Evolutionary conservation across 108 stramenopile genomes (phyloP).

Genomic region (Pelagomonas calceolata): DNA sequence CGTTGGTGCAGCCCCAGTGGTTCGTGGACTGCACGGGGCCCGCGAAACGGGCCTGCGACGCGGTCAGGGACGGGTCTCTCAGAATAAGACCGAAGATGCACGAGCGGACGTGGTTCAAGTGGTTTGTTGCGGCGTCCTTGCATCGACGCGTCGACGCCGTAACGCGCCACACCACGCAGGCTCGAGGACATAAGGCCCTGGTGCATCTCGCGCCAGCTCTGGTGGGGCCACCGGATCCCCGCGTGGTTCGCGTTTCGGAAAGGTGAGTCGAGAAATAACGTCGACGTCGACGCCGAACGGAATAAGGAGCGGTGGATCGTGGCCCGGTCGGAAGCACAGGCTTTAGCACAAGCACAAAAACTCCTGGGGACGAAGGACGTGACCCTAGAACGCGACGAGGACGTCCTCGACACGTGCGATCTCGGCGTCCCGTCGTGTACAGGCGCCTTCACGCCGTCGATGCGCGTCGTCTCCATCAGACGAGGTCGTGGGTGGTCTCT

Average conservation of each 20-base stretch:
- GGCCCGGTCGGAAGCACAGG: conserved; percentile 77
- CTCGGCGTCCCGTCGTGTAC: too few species aligned
- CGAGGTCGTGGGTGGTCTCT: too few species aligned
- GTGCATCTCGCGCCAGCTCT: conserved; percentile 95
- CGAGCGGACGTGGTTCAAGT: conserved; percentile 57
- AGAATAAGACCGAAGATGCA: conserved; percentile 82
- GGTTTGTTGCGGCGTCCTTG: conserved; percentile 7
- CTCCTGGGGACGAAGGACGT: conserved; percentile 67
- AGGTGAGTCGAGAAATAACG: conserved; percentile 33
- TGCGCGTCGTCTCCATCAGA: too few species aligned
- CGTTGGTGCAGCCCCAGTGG: conserved; percentile 98
- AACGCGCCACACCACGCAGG: too few species aligned
- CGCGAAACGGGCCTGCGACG: conserved; percentile 82
- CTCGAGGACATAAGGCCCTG: conserved; percentile 97
- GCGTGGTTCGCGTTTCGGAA: conserved; percentile 90
- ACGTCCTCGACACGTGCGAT: conserved; percentile 97
- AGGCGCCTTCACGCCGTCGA: too few species aligned
- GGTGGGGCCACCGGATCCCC: conserved; percentile 99
- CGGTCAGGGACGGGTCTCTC: conserved; percentile 84
- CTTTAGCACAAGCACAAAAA: conserved; percentile 58
- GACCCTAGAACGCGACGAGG: conserved; percentile 79
- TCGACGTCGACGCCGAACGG: conserved; percentile 63
- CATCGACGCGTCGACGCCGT: too few species aligned
- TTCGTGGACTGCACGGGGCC: conserved; percentile 88
- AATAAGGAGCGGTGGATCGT: conserved; percentile 93